A percentile compares a stretch with the other conserved stretches of the same genome.
Conservation (phyloP, 2,329 filamentous ascomycete genomes). For the Pestalotiopsis sp. region DNA sequence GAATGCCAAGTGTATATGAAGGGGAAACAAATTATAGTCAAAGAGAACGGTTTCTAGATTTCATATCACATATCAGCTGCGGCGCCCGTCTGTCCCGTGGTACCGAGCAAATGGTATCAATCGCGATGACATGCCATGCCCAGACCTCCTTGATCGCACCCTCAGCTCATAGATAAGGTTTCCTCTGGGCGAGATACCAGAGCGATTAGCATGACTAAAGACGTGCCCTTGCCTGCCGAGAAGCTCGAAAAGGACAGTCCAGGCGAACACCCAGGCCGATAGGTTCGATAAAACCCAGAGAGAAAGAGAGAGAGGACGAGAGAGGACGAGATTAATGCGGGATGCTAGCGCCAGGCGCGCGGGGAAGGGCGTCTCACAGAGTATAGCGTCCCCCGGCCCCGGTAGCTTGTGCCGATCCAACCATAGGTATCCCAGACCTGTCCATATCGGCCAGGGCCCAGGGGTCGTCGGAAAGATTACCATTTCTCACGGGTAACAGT, state of each 20-base stretch:
- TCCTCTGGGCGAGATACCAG: background rate
- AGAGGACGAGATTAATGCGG: background rate
- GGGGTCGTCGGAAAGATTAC: background rate
- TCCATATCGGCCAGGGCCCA: background rate
- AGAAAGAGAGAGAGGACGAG: background rate
- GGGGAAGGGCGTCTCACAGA: background rate
- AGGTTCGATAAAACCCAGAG: background rate
- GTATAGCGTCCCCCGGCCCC: background rate
- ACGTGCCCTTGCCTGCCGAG: background rate
- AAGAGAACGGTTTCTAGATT: background rate
- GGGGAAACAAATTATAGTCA: background rate
- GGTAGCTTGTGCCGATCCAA: background rate
- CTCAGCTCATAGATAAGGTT: background rate
- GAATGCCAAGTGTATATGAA: background rate
- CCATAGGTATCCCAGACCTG: background rate
- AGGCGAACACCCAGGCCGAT: background rate
- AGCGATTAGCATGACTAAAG: background rate
- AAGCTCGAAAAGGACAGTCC: background rate
- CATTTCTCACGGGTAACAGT: background rate
- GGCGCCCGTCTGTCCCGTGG: background rate
- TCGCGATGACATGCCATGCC: background rate
- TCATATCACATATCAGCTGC: background rate
- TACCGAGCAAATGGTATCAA: background rate
- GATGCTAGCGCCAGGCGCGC: background rate
- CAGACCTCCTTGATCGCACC: background rate